Base-by-base conservation (phyloP, 768 basidiomycete genomes). In the Chlorophyllum brunneum region DNA sequence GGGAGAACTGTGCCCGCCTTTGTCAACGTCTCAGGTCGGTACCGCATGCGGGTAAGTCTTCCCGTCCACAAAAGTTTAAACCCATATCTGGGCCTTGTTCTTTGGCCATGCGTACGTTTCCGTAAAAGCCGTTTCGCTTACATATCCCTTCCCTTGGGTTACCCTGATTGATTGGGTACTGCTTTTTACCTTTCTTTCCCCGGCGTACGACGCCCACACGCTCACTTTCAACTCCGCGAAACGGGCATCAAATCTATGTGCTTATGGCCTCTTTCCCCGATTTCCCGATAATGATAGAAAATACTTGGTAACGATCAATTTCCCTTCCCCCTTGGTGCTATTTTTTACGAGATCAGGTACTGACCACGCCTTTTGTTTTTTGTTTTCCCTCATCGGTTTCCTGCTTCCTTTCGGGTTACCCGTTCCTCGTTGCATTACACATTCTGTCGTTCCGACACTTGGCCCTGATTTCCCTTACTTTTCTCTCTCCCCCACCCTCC, bases 21-120 rank as follows among this genome's bases (percentile, higher is more conserved):
- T 49, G 82, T 92, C 36, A 92, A 92, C 59, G 82, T 78, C 22
- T 82, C 88, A 15, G 88, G 83, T 5, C 77, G 91, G 46, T 91
- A 90, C 63, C 77, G 87, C 54, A 92, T 92, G 89, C 64, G 74
- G 62, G 88, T 87, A 64, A 68, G 83, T 75, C 11, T 39, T 24
- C n/a, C 26, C 36, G 27, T 47, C 33, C 7, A 29, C 43, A 7
- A 27, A 42, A 10, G 27, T 45, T 18, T n/a, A 27, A 44, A 22
- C 16, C 10, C 5, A 22, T 23, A 33, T 16, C 10, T 41, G 4
- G n/a, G 18, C 18, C 8, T 27, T 37, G 7, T 18, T 11, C 24
- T 10, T 18, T 29, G 23, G 22, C 37, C 37, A 10, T 22, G 1
- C 9, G n/a, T n/a, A n/a, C n/a, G n/a, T n/a, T n/a, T 42, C 49